Evolutionary conservation across 148 eudicot genomes (phyloP).

Genomic region (Simmondsia chinensis): DNA sequence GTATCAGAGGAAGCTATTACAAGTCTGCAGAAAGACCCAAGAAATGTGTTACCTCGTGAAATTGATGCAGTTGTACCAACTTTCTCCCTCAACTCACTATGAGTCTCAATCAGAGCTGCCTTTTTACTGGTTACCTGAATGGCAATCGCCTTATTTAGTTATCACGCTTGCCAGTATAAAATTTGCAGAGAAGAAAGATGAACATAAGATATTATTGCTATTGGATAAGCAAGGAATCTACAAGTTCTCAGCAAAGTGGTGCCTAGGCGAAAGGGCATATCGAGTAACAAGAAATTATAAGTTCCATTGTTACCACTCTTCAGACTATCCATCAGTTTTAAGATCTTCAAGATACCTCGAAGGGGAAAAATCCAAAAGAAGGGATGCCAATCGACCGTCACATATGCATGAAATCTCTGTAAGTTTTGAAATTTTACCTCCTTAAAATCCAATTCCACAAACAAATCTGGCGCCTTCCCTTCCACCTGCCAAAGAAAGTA

Average conservation of each 20-base stretch:
- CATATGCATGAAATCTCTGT: too few relatives aligned
- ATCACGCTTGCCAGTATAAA: too few relatives aligned
- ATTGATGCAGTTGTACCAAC: constrained; percentile 65
- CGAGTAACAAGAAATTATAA: too few relatives aligned
- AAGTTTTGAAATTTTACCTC: constrained; percentile 44
- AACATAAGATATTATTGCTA: constrained; percentile 1
- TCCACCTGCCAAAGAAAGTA: constrained; percentile 65
- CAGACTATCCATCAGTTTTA: too few relatives aligned
- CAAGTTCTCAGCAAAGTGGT: too few relatives aligned
- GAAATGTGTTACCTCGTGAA: constrained; percentile 46
- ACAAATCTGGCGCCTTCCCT: constrained; percentile 80
- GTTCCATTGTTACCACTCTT: too few relatives aligned
- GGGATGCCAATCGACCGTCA: too few relatives aligned
- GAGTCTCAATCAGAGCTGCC: constrained; percentile 76
- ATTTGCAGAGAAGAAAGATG: not conserved
- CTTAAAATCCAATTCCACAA: constrained; percentile 91
- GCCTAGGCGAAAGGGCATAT: too few relatives aligned
- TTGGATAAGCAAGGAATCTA: not conserved
- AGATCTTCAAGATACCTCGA: too few relatives aligned
- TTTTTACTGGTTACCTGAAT: constrained; percentile 88
- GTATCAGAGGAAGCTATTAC: not conserved
- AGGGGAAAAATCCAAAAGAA: too few relatives aligned
- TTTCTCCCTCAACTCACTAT: constrained; percentile 55
- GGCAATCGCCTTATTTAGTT: not conserved
- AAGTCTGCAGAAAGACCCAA: not conserved